phyloP scores from a whole-genome alignment of 305 asterid genomes.

The Rubia tinctorum region DNA sequence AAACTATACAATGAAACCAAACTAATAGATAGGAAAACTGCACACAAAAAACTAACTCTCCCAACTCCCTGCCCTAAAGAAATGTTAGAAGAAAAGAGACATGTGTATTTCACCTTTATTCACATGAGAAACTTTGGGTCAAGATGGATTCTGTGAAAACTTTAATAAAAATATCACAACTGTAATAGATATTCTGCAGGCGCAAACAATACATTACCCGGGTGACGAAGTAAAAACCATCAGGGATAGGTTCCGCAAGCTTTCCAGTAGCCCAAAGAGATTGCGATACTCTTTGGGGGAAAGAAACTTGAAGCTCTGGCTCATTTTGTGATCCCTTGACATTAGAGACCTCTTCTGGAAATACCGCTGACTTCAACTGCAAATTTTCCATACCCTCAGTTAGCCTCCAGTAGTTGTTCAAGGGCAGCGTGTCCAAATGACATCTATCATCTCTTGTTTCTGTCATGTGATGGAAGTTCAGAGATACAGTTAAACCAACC shows the following conservation, averaged over 20 bases:
- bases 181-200: not conserved
- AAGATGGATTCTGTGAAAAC: not conserved
- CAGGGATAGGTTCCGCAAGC: constrained; percentile 74
- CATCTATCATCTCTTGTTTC: constrained; percentile 45
- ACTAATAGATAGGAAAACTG: not conserved
- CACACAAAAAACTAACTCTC: not conserved
- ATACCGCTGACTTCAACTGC: constrained; percentile 48
- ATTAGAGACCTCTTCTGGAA: constrained; percentile 45
- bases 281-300: constrained; percentile 62
- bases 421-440: constrained; percentile 44
- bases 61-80: not conserved
- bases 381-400: constrained; percentile 56
- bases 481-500: not conserved
- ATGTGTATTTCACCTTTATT: not conserved
- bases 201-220: constrained; percentile 38
- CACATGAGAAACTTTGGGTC: not conserved
- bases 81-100: not conserved
- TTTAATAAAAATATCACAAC: not conserved
- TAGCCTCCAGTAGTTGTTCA: constrained; percentile 57
- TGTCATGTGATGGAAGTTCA: constrained; percentile 51
- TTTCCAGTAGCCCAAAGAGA: constrained; percentile 83
- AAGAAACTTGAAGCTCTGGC: constrained; percentile 42
- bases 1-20: not conserved
- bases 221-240: constrained; percentile 79
- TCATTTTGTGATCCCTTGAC: constrained; percentile 40